A percentile compares a stretch with the other conserved stretches of the same genome.
Conservation (phyloP, 2,329 filamentous ascomycete genomes). For the Emergomyces orientalis region DNA sequence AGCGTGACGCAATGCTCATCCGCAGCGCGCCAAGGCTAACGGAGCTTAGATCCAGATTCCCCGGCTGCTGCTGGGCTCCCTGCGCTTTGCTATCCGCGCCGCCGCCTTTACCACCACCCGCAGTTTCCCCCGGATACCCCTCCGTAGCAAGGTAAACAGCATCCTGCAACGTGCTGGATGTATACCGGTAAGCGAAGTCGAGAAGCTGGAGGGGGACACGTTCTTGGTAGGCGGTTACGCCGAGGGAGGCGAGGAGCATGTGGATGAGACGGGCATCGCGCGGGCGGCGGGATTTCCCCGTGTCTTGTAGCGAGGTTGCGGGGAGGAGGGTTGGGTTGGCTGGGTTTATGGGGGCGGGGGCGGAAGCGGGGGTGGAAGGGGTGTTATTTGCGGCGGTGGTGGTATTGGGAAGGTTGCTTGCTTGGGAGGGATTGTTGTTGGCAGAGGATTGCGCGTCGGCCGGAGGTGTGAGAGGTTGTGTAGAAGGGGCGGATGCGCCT, state of each 20-base stretch:
- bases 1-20: constrained; percentile 51
- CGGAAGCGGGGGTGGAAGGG: constrained; percentile 1
- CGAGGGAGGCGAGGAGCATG: constrained; percentile 42
- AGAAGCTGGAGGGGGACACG: constrained; percentile 45
- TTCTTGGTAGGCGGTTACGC: constrained; percentile 43
- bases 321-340: constrained; percentile 30
- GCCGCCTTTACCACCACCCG: constrained; percentile 23
- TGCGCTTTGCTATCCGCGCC: constrained; percentile 12
- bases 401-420: constrained; percentile 18
- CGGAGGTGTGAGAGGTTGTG: constrained; percentile 37
- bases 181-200: constrained; percentile 47
- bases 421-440: constrained; percentile 20
- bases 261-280: constrained; percentile 44
- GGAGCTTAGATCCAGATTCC: constrained; percentile 17
- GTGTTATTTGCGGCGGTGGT: constrained; percentile 18
- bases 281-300: constrained; percentile 39
- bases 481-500: constrained; percentile 23
- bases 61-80: background rate
- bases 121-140: constrained; percentile 38
- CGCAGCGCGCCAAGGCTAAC: constrained; percentile 51
- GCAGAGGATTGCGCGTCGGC: constrained; percentile 28
- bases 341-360: constrained; percentile 13
- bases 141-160: constrained; percentile 44
- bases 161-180: constrained; percentile 44
- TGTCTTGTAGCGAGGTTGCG: constrained; percentile 38